These are phyloP conservation scores for Morella rubra DNA, from an alignment of 306 rosid genomes.

Conservation along the genomic window DNA sequence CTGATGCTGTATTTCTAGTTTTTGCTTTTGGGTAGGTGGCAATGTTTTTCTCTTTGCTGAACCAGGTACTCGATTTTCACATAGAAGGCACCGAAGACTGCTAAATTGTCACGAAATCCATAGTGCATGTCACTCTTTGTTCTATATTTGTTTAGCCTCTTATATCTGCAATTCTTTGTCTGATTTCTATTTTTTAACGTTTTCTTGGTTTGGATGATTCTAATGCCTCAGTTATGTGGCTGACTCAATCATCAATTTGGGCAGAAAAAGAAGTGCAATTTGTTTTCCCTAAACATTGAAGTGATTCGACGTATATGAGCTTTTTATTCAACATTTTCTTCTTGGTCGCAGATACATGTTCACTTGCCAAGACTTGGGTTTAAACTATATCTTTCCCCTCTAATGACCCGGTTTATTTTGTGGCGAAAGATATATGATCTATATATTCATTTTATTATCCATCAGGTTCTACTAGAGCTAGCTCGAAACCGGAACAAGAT, in stretches of 20 bases:
- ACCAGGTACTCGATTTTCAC: background rate
- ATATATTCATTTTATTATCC: conserved; percentile 15
- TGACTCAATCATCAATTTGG: background rate
- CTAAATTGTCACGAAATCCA: background rate
- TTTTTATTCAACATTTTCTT: background rate
- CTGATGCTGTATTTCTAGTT: background rate
- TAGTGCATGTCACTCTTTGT: background rate
- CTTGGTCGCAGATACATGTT: conserved; percentile 9
- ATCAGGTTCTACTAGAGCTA: conserved; percentile 75
- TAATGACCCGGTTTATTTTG: background rate
- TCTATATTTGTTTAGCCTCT: background rate
- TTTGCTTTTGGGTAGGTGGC: background rate
- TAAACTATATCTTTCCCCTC: background rate
- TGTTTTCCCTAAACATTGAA: background rate
- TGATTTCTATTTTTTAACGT: background rate
- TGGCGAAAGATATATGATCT: conserved; percentile 6
- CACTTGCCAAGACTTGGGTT: background rate
- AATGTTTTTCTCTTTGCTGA: background rate
- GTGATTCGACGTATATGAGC: background rate
- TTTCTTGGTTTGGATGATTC: background rate
- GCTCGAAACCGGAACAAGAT: conserved; percentile 79
- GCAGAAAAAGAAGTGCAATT: no score
- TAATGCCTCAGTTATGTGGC: conserved; percentile 1
- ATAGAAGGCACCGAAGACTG: background rate
- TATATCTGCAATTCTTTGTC: background rate